phyloP scores from a whole-genome alignment of 2,329 filamentous ascomycete species.

The Microsporum canis region DNA sequence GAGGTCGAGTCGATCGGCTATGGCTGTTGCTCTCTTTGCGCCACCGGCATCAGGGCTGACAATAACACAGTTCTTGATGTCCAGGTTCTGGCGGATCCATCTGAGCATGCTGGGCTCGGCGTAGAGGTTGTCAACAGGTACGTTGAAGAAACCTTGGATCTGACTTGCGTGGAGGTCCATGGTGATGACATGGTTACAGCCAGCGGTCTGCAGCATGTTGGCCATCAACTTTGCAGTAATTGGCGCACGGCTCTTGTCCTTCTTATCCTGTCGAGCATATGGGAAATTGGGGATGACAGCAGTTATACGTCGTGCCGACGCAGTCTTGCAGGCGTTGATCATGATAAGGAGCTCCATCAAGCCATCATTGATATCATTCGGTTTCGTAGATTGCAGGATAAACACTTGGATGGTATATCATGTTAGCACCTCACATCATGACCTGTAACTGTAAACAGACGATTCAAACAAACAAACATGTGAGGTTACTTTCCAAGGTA shows the following conservation, averaged over 20 bases:
- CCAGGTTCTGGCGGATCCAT: constrained; percentile 81
- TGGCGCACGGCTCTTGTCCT: constrained; percentile 88
- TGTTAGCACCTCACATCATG: constrained; percentile 5
- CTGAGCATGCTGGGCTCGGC: constrained; percentile 84
- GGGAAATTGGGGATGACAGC: constrained; percentile 94
- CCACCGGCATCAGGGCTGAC: constrained; percentile 92
- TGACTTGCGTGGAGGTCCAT: constrained; percentile 93
- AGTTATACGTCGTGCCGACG: constrained; percentile 79
- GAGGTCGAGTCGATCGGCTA: constrained; percentile 81
- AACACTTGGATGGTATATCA: constrained; percentile 50
- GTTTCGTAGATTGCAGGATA: constrained; percentile 88
- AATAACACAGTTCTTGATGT: constrained; percentile 75
- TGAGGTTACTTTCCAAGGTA: not conserved
- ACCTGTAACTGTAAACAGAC: not conserved
- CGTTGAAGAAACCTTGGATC: constrained; percentile 93
- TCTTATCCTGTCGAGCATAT: constrained; percentile 95
- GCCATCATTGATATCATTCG: constrained; percentile 94
- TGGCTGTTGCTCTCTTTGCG: constrained; percentile 86
- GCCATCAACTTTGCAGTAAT: constrained; percentile 94
- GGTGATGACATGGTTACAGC: constrained; percentile 86
- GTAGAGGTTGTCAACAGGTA: constrained; percentile 70
- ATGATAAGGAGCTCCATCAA: constrained; percentile 98
- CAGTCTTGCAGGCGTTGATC: constrained; percentile 87
- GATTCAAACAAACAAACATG: not conserved
- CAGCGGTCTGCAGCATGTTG: constrained; percentile 93